Evolutionary conservation across 768 basidiomycete genomes (phyloP), one percentile per base, ranked within the genome.

Genomic region (Lactifluus pinguis): DNA sequence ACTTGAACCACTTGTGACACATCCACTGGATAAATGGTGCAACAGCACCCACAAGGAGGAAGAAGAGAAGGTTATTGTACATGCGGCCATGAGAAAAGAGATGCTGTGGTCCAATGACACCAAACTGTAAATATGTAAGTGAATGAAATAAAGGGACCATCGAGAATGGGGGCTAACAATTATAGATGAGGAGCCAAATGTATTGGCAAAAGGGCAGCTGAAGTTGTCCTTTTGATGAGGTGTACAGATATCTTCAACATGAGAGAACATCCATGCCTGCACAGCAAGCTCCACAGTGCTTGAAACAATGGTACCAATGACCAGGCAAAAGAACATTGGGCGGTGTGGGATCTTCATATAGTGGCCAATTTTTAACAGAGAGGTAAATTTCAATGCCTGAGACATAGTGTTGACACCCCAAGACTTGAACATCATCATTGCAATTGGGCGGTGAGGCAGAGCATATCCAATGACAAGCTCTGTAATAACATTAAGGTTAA

Each of bases 31-130:
- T 25, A 25, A 25, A 2, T 25, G 25, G 25, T 2, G 80, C 77
- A 53, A 84, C 9, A 52, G 83, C 79, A 17, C 92, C 92, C 58
- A 87, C 68, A 59, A 90, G 79, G 86, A 93, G 75, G 88, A 90
- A 70, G 83, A 83, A 3, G 79, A 68, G 21, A 91, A 77, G 9
- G 76, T n/a, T n/a, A n/a, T n/a, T n/a, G n/a, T n/a, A n/a, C n/a
- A n/a, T n/a, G n/a, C n/a, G n/a, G n/a, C 45, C 68, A 49, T 51
- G 48, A 19, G 53, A 45, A 49, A 39, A 38, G 21, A 55, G 53
- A 41, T 82, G 77, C 39, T 73, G 75, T 6, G 90, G 90, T 1
- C 90, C 89, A 58, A 93, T 88, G 62, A 89, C 87, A 62, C 91
- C 87, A 72, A 72, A 73, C 62, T 63, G 9, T 6, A 13, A 48